Base-by-base conservation (phyloP, 305 asterid species). In the Solanum chacoense region DNA sequence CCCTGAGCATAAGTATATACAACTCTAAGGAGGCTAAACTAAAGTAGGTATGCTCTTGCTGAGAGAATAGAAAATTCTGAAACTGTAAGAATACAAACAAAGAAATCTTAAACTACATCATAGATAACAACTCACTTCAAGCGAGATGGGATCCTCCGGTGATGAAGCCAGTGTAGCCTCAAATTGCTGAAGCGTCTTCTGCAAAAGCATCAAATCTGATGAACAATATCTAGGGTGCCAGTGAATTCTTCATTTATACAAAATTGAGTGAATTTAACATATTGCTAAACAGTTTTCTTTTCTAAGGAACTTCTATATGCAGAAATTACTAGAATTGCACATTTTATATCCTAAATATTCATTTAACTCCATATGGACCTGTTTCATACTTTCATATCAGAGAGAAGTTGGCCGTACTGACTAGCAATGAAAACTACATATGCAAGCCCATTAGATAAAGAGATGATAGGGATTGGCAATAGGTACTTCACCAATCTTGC, bases 141-240 rank as follows among this genome's bases (percentile, higher is more conserved):
- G 96, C 65, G 98, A 96, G 88, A 89, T 88, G 85, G 96, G 88
- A 92, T 97, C 98, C 88, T 94, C 98, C 40, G 95, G 96, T 69
- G 94, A 91, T 86, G 87, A 88, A 32, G 87, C 93, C 89, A 96
- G 97, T 87, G 94, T 92, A 90, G 91, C 95, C 92, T 97, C 96
- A 88, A 94, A 95, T 89, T 93, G 95, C 93, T 90, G 92, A 91
- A 97, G 94, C 92, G 93, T 91, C 91, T 92, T 91, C 99, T 97
- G 95, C 92, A 93, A 91, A 93, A 87, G 24, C 86, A 90, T 72
- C 55, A 83, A 65, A 87, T 37, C n/a, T 65, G 50, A 79, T 65
- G 50, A 79, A n/a, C 20, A 36, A 72, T 69, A 11, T n/a, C 50
- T 28, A 45, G 67, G 29, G 71, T 7, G 10, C 31, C 37, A 24